phyloP scores from a whole-genome alignment of 108 stramenopile genomes.

The Bacterosira constricta region DNA sequence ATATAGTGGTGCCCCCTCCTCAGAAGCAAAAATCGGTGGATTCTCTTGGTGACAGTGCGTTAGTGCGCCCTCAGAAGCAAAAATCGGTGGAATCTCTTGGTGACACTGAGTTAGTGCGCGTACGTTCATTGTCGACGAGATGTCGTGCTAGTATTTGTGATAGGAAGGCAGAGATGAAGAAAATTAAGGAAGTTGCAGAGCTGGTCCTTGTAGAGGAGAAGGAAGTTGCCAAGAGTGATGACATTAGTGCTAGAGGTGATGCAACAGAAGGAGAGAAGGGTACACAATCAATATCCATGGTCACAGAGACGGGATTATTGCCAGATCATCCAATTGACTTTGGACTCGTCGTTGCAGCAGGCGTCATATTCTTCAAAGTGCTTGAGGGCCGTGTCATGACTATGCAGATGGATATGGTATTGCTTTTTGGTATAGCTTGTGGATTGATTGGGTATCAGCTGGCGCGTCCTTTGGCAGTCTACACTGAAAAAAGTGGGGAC shows the following conservation, averaged over 20 bases:
- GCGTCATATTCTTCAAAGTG: slow-evolving; percentile 28
- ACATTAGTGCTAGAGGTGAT: no score
- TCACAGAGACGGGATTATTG: slow-evolving; percentile 1
- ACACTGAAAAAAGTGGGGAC: not conserved
- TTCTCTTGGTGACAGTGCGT: no score
- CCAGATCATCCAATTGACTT: slow-evolving; percentile 30
- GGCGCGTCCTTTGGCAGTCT: not conserved
- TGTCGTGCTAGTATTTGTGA: slow-evolving; percentile 12
- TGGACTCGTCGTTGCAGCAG: slow-evolving; percentile 15
- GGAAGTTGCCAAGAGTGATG: not conserved
- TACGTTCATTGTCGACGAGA: slow-evolving; percentile 7
- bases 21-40: no score
- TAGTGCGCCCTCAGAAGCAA: no score
- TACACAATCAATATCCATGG: not conserved
- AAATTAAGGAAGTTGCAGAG: not conserved
- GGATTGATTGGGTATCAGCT: slow-evolving; percentile 37
- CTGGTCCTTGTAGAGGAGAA: slow-evolving; percentile 2
- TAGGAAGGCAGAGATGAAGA: slow-evolving; percentile 16
- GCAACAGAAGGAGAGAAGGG: not conserved
- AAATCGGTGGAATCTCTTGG: no score
- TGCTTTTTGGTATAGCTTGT: slow-evolving; percentile 19
- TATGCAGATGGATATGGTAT: slow-evolving; percentile 29
- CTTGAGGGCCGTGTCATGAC: slow-evolving; percentile 10
- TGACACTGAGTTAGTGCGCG: no score
- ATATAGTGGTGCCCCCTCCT: no score